Evolutionary conservation across 1,139 yeast species (phyloP).

Genomic region (Candida anutae): DNA sequence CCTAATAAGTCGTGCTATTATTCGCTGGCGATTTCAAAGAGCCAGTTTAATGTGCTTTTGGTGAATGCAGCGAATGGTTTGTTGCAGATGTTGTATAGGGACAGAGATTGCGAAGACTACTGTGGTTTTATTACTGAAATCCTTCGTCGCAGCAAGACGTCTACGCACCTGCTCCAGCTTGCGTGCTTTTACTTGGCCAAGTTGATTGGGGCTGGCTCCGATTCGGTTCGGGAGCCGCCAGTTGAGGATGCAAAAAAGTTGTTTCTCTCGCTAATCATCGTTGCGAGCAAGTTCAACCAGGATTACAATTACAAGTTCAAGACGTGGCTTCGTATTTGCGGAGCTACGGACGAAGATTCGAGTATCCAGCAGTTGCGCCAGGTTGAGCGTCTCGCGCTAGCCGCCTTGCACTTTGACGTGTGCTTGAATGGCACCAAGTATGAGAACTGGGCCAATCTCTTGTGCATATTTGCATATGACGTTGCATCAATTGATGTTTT

Average conservation of each 20-base stretch:
- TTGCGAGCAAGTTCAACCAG: constrained; percentile 66
- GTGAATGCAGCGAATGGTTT: constrained; percentile 32
- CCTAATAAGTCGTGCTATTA: constrained; percentile 38
- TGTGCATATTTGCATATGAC: constrained; percentile 39
- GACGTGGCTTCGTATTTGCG: constrained; percentile 75
- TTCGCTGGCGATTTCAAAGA: constrained; percentile 31
- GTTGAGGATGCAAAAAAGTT: constrained; percentile 54
- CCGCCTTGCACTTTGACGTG: constrained; percentile 47
- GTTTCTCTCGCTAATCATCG: constrained; percentile 57
- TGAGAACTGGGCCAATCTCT: constrained; percentile 47
- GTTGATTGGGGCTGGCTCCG: constrained; percentile 19
- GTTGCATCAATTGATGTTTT: no score
- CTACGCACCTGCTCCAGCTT: constrained; percentile 57
- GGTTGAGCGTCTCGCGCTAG: constrained; percentile 50
- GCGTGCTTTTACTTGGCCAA: constrained; percentile 57
- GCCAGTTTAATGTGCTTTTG: constrained; percentile 34
- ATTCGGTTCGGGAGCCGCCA: no score
- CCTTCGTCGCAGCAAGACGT: constrained; percentile 59
- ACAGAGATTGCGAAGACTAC: constrained; percentile 18
- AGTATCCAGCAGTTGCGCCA: constrained; percentile 35
- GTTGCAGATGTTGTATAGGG: constrained; percentile 25
- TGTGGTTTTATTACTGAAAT: constrained; percentile 54
- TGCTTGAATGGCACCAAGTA: constrained; percentile 44
- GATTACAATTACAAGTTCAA: constrained; percentile 64
- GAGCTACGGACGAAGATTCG: constrained; percentile 28